Percentiles rank a stretch among this genome's conserved stretches.
These are phyloP conservation scores for Reticulascus tulasneorum DNA, from an alignment of 2,329 filamentous ascomycete genomes.

Conservation along the genomic window DNA sequence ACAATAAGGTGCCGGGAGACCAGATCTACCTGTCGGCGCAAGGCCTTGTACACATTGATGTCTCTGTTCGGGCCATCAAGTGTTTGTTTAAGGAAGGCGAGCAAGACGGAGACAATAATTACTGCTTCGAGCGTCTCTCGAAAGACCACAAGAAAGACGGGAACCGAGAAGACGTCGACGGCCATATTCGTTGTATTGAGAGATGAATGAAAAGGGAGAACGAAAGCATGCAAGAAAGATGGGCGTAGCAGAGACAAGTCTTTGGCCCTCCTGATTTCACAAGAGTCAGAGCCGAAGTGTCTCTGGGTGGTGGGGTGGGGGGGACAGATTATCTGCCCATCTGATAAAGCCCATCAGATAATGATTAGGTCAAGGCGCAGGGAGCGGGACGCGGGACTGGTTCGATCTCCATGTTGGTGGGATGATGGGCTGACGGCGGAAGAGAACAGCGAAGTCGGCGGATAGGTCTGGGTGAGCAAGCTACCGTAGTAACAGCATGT, in stretches of 20 bases:
- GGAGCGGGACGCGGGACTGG: no score
- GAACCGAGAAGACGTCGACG: constrained; percentile 69
- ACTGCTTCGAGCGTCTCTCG: constrained; percentile 78
- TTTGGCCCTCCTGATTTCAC: no score
- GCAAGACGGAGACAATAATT: constrained; percentile 82
- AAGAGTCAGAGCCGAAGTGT: not conserved
- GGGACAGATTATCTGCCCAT: constrained; percentile 1
- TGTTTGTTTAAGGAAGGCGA: constrained; percentile 81
- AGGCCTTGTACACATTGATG: constrained; percentile 58
- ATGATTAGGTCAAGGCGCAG: constrained; percentile 1
- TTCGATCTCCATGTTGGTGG: not conserved
- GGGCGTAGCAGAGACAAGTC: not conserved
- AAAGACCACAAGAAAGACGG: constrained; percentile 88
- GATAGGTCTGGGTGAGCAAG: no score
- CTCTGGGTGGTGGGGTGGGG: not conserved
- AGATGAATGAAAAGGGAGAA: not conserved
- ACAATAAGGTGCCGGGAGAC: not conserved
- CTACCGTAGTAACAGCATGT: no score
- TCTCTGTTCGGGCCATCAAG: constrained; percentile 62
- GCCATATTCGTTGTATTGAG: constrained; percentile 40
- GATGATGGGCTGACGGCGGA: constrained; percentile 1
- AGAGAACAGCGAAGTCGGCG: no score
- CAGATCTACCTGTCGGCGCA: constrained; percentile 54
- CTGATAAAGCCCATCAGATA: constrained; percentile 10
- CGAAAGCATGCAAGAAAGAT: no score